Evolutionary conservation across 345 rosid genomes (phyloP), one percentile per base, ranked within the genome.

Genomic region (Cardiospermum halicacabum): DNA sequence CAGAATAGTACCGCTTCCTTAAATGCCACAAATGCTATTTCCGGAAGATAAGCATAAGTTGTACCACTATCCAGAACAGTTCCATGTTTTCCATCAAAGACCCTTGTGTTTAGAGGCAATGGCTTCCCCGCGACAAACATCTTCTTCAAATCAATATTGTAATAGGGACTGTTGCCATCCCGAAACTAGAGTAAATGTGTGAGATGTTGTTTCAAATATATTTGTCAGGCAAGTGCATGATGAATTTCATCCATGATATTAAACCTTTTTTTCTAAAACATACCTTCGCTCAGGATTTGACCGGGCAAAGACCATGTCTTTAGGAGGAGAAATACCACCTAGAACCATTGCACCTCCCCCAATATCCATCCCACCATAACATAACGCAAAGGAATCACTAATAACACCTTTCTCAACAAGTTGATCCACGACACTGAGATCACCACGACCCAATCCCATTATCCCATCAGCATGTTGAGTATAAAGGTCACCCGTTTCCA

Each of bases 161-260:
- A 94, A 84, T 91, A 94, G 72, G 89, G 93, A 89, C 97, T 91
- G 97, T 93, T 88, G 84, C 91, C 96, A 93, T 82, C 98, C 94
- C 96, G 90, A 88, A 88, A 93, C 98, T 89, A 85, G 85, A 83
- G 94, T 89, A 88, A 89, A 89, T 89, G 84, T 72, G 89, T 81
- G 87, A 83, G 85, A 86, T 77, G 85, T n/a, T n/a, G n/a, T 78
- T 80, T 82, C 80, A 84, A 78, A 71, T 69, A 64, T 79, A 75
- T 65, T 77, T 69, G 77, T 81, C 73, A 80, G 85, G 77, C 58
- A 78, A 82, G 62, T 69, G 72, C 64, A 71, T 50, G 68, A 76
- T 25, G 50, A 59, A 58, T 67, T 67, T 67, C 63, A 45, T 69
- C 77, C 56, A 69, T 47, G 70, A 63, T 72, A 69, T 55, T 67